phyloP scores from a whole-genome alignment of 2,329 filamentous ascomycete genomes.

The Clarireedia paspali region DNA sequence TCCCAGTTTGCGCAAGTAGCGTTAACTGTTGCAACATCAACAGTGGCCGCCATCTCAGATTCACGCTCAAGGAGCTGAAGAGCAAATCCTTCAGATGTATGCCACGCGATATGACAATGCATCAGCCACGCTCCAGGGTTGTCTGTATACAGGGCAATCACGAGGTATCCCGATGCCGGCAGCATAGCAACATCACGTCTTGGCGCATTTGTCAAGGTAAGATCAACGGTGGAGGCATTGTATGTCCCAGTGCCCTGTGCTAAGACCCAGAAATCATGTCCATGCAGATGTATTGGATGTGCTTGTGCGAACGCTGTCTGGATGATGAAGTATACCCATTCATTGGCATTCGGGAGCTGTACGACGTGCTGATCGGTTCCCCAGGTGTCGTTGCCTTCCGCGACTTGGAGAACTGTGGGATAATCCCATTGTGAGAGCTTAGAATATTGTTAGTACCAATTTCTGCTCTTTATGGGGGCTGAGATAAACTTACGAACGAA shows the following conservation, averaged over 20 bases:
- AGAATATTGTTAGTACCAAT: too few species aligned
- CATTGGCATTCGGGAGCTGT: conserved; percentile 18
- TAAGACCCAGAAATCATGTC: conserved; percentile 39
- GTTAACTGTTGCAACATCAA: conserved; percentile 4
- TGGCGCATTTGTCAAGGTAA: conserved; percentile 34
- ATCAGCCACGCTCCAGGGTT: conserved; percentile 14
- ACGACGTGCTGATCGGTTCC: conserved; percentile 19
- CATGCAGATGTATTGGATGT: conserved; percentile 38
- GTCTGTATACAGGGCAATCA: conserved; percentile 14
- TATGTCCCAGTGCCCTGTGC: conserved; percentile 36
- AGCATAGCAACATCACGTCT: conserved; percentile 43
- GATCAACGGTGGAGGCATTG: conserved; percentile 20
- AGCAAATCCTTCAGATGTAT: conserved; percentile 42
- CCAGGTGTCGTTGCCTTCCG: conserved; percentile 22
- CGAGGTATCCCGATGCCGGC: conserved; percentile 16
- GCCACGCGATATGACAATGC: conserved; percentile 35
- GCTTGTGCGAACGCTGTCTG: conserved; percentile 16
- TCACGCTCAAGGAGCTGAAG: conserved; percentile 37
- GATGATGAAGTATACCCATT: conserved; percentile 28
- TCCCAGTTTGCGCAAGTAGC: conserved; percentile 7
- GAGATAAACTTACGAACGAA: conserved; percentile 32
- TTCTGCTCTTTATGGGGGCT: conserved; percentile 1
- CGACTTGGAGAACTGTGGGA: conserved; percentile 34
- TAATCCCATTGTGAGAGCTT: conserved; percentile 33
- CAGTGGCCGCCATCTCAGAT: conserved; percentile 16